Evolutionary conservation across 106 monocot species (phyloP), one percentile per base, ranked within the genome.

Genomic region (Chionographis japonica): DNA sequence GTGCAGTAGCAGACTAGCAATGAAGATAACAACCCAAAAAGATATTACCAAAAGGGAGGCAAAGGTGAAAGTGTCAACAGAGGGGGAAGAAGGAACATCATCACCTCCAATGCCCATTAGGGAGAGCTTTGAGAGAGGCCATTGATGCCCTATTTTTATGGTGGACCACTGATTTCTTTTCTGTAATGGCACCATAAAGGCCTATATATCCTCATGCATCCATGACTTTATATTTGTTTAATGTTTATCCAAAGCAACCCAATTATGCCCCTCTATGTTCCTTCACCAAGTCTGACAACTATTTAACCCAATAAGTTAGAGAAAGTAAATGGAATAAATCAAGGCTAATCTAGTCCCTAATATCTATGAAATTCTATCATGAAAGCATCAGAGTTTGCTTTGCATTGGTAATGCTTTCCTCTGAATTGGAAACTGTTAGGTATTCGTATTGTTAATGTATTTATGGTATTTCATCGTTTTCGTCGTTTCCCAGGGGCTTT

Each of bases 11-110:
- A 38, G 4, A 14, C 12, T 13, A 12, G 40, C 12, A 8, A 61
- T 13, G 13, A 15, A 61, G 40, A 61, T 61, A 61, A 61, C 38
- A 61, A 61, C 38, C 61, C 40, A 61, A 38, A 61, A 60, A 60
- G 60, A 60, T 37, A 41, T 10, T 18, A 20, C 16, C n/a, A 42
- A 3, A 15, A 9, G 13, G 50, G 19, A 50, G 40, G 46, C 16
- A 60, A 54, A 14, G 42, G 13, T 35, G 58, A 69, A 51, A 39
- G 59, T 51, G 52, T 52, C 59, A 64, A 57, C 20, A 39, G 18
- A 68, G 65, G 46, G 49, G n/a, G n/a, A n/a, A n/a, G n/a, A n/a
- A n/a, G n/a, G 43, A 37, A 27, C 71, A 80, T 75, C 61, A 80
- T 80, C 70, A 66, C 65, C 60, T 74, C 60, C 69, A 68, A 62